Percentiles rank a stretch among this genome's conserved stretches.
Evolutionary conservation across 495 filamentous ascomycete species (phyloP).

Genomic region (Neurospora sp.): DNA sequence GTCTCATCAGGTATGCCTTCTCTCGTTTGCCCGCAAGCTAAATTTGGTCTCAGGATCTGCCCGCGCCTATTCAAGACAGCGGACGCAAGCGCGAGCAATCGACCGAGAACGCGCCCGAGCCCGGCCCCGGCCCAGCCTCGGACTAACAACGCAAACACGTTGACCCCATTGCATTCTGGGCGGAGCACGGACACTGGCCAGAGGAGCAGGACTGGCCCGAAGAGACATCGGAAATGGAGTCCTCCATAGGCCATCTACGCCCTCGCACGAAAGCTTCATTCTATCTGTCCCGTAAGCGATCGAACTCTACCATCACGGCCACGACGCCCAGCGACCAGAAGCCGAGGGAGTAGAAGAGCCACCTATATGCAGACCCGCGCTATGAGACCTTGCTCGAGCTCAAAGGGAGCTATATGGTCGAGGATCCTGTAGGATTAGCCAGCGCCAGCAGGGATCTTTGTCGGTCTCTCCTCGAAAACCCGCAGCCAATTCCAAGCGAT

Average conservation of each 20-base stretch:
- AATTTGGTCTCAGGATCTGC: not conserved
- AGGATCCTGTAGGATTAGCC: slow-evolving; percentile 20
- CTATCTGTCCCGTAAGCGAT: not conserved
- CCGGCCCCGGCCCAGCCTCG: too few species aligned
- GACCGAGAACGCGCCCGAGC: not conserved
- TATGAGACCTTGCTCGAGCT: slow-evolving; percentile 26
- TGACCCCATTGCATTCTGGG: too few species aligned
- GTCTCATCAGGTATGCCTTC: too few species aligned
- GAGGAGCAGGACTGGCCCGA: too few species aligned
- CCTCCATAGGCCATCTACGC: too few species aligned
- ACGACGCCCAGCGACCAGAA: not conserved
- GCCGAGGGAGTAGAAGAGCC: slow-evolving; percentile 24
- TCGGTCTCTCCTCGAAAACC: slow-evolving; percentile 15
- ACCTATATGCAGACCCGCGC: slow-evolving; percentile 22
- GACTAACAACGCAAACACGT: too few species aligned
- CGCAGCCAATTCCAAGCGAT: slow-evolving; percentile 18
- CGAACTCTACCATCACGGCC: not conserved
- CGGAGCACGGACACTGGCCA: too few species aligned
- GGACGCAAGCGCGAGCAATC: not conserved
- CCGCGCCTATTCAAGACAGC: not conserved
- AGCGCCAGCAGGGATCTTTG: slow-evolving; percentile 18
- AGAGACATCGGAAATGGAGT: too few species aligned
- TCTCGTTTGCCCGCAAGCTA: not conserved
- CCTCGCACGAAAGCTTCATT: not conserved
- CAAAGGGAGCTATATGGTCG: slow-evolving; percentile 30